These are phyloP conservation scores for Aciculosporium take DNA, from an alignment of 2,329 filamentous ascomycete genomes.

Conservation along the genomic window DNA sequence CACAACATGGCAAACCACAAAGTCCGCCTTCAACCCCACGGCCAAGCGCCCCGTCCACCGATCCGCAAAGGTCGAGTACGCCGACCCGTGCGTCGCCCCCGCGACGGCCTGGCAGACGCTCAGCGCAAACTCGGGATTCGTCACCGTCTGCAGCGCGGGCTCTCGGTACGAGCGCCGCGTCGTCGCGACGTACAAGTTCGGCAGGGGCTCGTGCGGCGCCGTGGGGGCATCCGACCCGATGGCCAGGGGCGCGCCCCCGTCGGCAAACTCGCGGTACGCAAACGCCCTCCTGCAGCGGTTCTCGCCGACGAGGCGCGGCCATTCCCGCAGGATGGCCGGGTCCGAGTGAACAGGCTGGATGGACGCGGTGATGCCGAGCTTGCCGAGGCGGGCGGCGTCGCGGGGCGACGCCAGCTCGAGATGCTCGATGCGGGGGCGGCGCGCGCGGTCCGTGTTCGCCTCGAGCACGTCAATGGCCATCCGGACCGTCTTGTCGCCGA, in stretches of 20 bases:
- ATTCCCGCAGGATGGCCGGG: constrained; percentile 46
- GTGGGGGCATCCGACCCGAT: constrained; percentile 47
- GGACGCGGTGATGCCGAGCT: constrained; percentile 44
- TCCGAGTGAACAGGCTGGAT: constrained; percentile 45
- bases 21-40: constrained; percentile 41
- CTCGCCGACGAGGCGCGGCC: constrained; percentile 41
- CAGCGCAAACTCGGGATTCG: constrained; percentile 40
- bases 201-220: constrained; percentile 38
- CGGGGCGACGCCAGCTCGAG: constrained; percentile 41
- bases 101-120: constrained; percentile 38
- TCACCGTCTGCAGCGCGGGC: constrained; percentile 23
- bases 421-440: constrained; percentile 50
- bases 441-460: constrained; percentile 25
- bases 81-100: constrained; percentile 40
- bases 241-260: constrained; percentile 38
- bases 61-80: constrained; percentile 45
- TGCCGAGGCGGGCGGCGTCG: constrained; percentile 42
- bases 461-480: constrained; percentile 44
- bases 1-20: constrained; percentile 36
- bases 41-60: constrained; percentile 36
- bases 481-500: constrained; percentile 44
- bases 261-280: constrained; percentile 46
- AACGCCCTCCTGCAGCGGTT: constrained; percentile 44
- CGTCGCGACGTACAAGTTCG: constrained; percentile 44
- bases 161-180: constrained; percentile 41